Evolutionary conservation across 2,329 filamentous ascomycete genomes (phyloP), one percentile per base, ranked within the genome.

Genomic region (Fusarium siculi): DNA sequence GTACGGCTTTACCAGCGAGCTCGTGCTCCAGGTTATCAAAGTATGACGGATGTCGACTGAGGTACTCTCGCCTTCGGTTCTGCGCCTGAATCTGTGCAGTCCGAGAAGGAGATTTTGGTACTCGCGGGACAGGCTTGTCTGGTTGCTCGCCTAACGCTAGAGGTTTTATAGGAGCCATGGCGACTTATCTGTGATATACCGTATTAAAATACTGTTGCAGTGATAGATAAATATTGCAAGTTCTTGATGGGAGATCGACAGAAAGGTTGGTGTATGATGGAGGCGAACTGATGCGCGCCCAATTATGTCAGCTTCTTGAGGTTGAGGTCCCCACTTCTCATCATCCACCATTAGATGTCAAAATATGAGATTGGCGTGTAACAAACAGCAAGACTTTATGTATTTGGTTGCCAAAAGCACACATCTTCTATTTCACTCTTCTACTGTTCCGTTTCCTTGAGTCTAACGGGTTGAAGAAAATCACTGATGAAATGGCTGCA

Each of bases 21-120:
- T 90, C 88, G 66, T 89, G 88, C 49, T 90, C 88, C 7, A 84
- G 69, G 23, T 80, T 85, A 37, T 81, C 73, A 79, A 96, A 93
- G 83, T 97, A 97, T 60, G 89, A 87, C 5, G 92, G 91, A 78
- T 96, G 89, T 9, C 88, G 85, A 68, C 92, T 88, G 30, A 97
- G 86, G 79, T 94, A 97, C 76, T 92, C 90, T 74, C 93, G 92
- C 19, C 94, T 89, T 56, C 94, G 88, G 82, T 97, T 97, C 82
- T 93, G 94, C 32, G 89, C 83, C 39, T 86, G 84, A 55, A 94
- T 87, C 53, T 84, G 84, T 8, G 82, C 83, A 9, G 79, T 70
- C 52, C 82, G 81, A 30, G 82, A 79, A 3, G 84, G 80, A 2
- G 87, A 84, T 66, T 79, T 84, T 3, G 82, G 81, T 2, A 82